A percentile compares a stretch with the other conserved stretches of the same genome.
phyloP scores from a whole-genome alignment of 495 filamentous ascomycete genomes.

The Schizothecium vesticola region DNA sequence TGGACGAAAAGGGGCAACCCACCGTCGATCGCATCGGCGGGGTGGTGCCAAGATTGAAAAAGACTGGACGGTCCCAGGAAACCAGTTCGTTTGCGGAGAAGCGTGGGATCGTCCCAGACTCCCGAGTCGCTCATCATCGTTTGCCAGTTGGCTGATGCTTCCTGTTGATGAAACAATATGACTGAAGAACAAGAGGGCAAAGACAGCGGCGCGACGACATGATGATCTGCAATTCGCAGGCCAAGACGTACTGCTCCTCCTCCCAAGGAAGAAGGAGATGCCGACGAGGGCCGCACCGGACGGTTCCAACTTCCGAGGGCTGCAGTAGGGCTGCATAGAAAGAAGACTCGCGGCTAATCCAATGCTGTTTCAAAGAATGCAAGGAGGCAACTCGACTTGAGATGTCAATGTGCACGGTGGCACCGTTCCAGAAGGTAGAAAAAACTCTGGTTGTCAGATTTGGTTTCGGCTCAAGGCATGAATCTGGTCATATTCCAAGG shows the following conservation, averaged over 20 bases:
- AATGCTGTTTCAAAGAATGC: slow-evolving; percentile 15
- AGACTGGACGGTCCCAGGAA: neutral
- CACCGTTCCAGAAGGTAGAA: slow-evolving; percentile 7
- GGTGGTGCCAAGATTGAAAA: slow-evolving; percentile 10
- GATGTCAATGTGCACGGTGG: slow-evolving; percentile 5
- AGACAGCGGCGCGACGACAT: neutral
- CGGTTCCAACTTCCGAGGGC: neutral
- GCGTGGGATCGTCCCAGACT: neutral
- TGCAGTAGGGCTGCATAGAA: slow-evolving; percentile 16
- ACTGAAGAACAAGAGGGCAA: neutral
- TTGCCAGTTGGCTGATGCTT: neutral
- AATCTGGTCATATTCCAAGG: neutral
- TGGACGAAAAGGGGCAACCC: neutral
- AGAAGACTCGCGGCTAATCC: slow-evolving; percentile 18
- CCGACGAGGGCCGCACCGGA: neutral
- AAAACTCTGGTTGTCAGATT: slow-evolving; percentile 8
- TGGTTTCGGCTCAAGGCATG: slow-evolving; percentile 3
- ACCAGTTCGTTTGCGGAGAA: neutral
- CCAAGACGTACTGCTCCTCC: neutral
- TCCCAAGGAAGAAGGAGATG: neutral
- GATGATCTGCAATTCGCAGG: neutral
- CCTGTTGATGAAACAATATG: neutral
- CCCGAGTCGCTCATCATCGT: neutral
- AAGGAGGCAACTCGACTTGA: neutral
- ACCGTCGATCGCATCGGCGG: slow-evolving; percentile 8